These are phyloP conservation scores for Pseudozyma sp. DNA, from an alignment of 1,284 basidiomycete species.

Conservation along the genomic window DNA sequence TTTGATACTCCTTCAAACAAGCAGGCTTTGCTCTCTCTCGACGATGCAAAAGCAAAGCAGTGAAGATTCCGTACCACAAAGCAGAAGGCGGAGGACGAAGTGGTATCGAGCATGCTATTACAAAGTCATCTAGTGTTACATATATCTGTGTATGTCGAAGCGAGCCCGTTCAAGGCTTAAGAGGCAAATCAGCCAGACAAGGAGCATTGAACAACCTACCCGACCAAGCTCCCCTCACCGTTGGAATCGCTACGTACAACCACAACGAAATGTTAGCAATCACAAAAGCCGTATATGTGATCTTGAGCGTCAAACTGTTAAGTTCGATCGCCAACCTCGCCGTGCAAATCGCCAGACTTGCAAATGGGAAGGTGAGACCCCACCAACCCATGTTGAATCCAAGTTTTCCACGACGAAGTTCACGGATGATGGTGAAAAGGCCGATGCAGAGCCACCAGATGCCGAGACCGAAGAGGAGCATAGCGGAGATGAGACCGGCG, in stretches of 20 bases:
- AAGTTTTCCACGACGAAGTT: slow-evolving; percentile 41
- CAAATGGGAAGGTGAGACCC: slow-evolving; percentile 56
- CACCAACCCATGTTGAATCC: slow-evolving; percentile 63
- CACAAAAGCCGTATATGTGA: slow-evolving; percentile 51
- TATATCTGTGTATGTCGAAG: no score
- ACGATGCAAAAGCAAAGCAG: no score
- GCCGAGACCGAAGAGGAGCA: slow-evolving; percentile 57
- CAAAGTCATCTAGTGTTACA: background rate
- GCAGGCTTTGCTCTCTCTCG: no score
- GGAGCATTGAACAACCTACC: slow-evolving; percentile 59
- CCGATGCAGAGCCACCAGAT: slow-evolving; percentile 59
- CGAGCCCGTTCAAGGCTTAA: slow-evolving; percentile 22
- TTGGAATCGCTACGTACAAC: slow-evolving; percentile 56
- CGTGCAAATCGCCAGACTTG: slow-evolving; percentile 52
- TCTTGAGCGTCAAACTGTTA: slow-evolving; percentile 55
- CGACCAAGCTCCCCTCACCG: slow-evolving; percentile 47
- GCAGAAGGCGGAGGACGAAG: no score
- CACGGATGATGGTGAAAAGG: slow-evolving; percentile 47
- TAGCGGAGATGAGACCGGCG: slow-evolving; percentile 53
- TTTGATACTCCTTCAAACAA: no score
- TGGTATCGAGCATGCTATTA: background rate
- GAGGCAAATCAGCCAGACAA: slow-evolving; percentile 59
- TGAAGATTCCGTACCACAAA: background rate
- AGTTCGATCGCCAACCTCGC: slow-evolving; percentile 51
- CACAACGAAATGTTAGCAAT: slow-evolving; percentile 49